These are phyloP conservation scores for Flammula alnicola DNA, from an alignment of 1,284 basidiomycete genomes.

Conservation along the genomic window DNA sequence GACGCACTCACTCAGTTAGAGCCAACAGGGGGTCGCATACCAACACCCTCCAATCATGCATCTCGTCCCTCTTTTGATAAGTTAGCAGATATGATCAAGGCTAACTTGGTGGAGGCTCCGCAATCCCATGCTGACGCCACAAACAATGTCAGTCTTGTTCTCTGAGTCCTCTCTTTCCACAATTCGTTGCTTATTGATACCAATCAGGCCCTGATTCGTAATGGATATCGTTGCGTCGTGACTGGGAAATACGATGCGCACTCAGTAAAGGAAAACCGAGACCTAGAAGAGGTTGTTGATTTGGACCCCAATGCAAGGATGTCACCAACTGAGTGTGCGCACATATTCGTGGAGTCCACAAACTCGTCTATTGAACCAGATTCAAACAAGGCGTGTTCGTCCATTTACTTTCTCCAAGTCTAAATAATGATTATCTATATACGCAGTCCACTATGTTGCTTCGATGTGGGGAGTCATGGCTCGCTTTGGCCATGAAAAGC, in stretches of 20 bases:
- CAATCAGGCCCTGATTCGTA: background rate
- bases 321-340: background rate
- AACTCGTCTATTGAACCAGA: background rate
- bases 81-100: slow-evolving; percentile 21
- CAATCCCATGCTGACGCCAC: slow-evolving; percentile 24
- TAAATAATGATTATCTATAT: too few species aligned
- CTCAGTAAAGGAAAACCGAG: background rate
- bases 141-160: slow-evolving; percentile 20
- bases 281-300: background rate
- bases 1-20: slow-evolving; percentile 18
- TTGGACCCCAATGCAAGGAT: background rate
- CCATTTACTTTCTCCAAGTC: too few species aligned
- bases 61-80: slow-evolving; percentile 27
- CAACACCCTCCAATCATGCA: slow-evolving; percentile 22
- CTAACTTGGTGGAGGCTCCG: slow-evolving; percentile 21
- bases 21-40: slow-evolving; percentile 20
- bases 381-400: background rate
- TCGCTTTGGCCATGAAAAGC: slow-evolving; percentile 19
- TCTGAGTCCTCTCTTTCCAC: slow-evolving; percentile 4
- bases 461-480: slow-evolving; percentile 12
- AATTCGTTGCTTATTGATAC: slow-evolving; percentile 1
- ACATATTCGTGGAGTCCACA: background rate
- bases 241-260: background rate
- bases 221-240: background rate
- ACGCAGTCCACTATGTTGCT: slow-evolving; percentile 8